Evolutionary conservation across 1,284 basidiomycete species (phyloP).

Genomic region (Sporisorium graminicola): DNA sequence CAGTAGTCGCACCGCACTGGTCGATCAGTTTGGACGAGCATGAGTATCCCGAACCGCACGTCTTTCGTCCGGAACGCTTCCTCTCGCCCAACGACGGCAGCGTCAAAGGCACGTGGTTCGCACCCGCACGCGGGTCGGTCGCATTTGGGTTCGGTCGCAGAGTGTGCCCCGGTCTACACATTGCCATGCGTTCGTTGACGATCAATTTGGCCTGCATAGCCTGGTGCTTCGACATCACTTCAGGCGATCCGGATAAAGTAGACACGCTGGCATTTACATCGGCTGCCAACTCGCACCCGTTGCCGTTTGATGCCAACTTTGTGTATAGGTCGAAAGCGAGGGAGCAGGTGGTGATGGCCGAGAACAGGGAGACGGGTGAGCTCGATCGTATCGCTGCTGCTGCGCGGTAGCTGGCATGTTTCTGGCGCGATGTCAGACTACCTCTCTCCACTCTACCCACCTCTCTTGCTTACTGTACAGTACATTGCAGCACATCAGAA

Average conservation of each 20-base stretch:
- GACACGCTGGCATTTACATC: slow-evolving; percentile 46
- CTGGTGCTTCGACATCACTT: slow-evolving; percentile 68
- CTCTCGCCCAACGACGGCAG: slow-evolving; percentile 1
- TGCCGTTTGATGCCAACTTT: slow-evolving; percentile 30
- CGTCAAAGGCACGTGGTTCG: slow-evolving; percentile 48
- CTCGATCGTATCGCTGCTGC: slow-evolving; percentile 12
- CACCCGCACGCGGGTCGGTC: slow-evolving; percentile 49
- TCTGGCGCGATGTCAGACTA: too few relatives aligned
- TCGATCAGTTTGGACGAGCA: slow-evolving; percentile 55
- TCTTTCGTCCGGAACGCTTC: slow-evolving; percentile 52
- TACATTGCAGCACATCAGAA: too few relatives aligned
- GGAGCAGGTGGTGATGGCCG: slow-evolving; percentile 4
- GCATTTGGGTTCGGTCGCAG: slow-evolving; percentile 66
- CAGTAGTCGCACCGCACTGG: slow-evolving; percentile 68
- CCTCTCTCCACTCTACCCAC: too few relatives aligned
- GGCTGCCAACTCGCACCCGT: slow-evolving; percentile 42
- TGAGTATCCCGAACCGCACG: slow-evolving; percentile 51
- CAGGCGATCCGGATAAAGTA: slow-evolving; percentile 8
- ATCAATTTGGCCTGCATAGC: slow-evolving; percentile 68
- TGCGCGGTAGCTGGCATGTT: not conserved
- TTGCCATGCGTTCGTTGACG: slow-evolving; percentile 69
- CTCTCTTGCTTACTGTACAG: too few relatives aligned
- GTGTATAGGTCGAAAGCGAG: slow-evolving; percentile 2
- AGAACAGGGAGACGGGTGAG: slow-evolving; percentile 21
- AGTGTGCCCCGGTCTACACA: slow-evolving; percentile 69